Base-by-base conservation (phyloP, 2,329 filamentous ascomycete genomes). In the Verticillium dahliae region DNA sequence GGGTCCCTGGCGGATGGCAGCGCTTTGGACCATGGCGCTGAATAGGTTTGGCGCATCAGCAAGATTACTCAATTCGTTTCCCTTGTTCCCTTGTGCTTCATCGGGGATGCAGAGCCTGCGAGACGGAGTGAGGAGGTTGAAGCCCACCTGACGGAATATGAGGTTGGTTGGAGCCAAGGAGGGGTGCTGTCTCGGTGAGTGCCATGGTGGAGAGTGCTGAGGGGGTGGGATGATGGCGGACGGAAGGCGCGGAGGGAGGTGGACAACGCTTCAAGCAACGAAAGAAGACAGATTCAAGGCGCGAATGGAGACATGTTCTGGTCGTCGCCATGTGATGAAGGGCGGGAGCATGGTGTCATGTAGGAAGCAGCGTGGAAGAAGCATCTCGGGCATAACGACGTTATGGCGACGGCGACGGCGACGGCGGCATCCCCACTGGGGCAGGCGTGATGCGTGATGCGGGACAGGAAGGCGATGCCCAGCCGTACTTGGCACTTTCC, bases 11-110 rank as follows among this genome's bases (percentile, higher is more conserved):
- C 62, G 31, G 70, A 64, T 3, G 69, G 61, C 2, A 72, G 62
- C 56, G 76, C 74, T 6, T 65, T 66, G 35, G 75, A 70, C 70
- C 74, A 78, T 18, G 71, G 68, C 27, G 72, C 72, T 70, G 64
- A 10, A 22, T 5, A 22, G 27, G 9, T 9, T 18, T 5, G 14
- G 13, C 35, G 35, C 35, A 18, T 54, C 50, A 54, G 39, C 14
- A 41, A 6, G 39, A 31, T 31, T 31, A 4, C 27, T 31, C 27
- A 31, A 4, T 31, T 5, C 35, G 35, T 37, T 37, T 37, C 35
- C 4, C 27, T 31, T 4, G 27, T 31, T 31, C 27, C 27, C 27
- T 4, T 31, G 27, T 31, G 27, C 27, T 31, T 31, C 27, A 31
- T 31, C 27, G 4, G 27, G 27, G 27, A 4, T 31, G 27, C 39